Evolutionary conservation across 2,329 filamentous ascomycete species (phyloP).

Genomic region (Rutstroemia sp.): DNA sequence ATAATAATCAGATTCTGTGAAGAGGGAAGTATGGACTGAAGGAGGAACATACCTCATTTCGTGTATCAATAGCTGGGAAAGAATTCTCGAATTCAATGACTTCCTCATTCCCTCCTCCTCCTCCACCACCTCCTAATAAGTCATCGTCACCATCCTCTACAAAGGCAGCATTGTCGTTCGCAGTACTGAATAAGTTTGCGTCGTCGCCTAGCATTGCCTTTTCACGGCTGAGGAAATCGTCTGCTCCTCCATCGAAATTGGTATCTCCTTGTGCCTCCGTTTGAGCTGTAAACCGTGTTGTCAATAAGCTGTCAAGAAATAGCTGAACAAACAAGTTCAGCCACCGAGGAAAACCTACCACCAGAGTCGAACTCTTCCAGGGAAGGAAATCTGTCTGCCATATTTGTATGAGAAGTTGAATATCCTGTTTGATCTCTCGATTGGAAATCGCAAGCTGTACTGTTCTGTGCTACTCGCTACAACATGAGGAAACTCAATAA

Average conservation of each 20-base stretch:
- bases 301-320: slow-evolving; percentile 10
- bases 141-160: slow-evolving; percentile 63
- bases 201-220: slow-evolving; percentile 85
- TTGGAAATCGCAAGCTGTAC: slow-evolving; percentile 9
- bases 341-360: slow-evolving; percentile 26
- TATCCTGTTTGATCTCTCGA: slow-evolving; percentile 5
- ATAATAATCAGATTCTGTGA: background rate
- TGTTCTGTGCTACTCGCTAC: background rate
- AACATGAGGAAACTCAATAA: background rate
- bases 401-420: slow-evolving; percentile 27
- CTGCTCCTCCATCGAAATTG: slow-evolving; percentile 47
- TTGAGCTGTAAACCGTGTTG: slow-evolving; percentile 47
- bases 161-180: slow-evolving; percentile 60
- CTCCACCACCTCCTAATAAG: slow-evolving; percentile 60
- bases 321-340: slow-evolving; percentile 2
- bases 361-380: slow-evolving; percentile 52
- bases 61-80: slow-evolving; percentile 69
- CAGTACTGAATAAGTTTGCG: slow-evolving; percentile 79
- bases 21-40: background rate
- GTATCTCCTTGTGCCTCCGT: slow-evolving; percentile 47
- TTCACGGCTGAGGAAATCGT: slow-evolving; percentile 89
- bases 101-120: slow-evolving; percentile 31
- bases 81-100: slow-evolving; percentile 68
- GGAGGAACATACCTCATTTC: slow-evolving; percentile 54
- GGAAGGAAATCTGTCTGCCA: slow-evolving; percentile 54